Conservation (phyloP, 768 basidiomycete genomes). For the Boletus rex-veris region DNA sequence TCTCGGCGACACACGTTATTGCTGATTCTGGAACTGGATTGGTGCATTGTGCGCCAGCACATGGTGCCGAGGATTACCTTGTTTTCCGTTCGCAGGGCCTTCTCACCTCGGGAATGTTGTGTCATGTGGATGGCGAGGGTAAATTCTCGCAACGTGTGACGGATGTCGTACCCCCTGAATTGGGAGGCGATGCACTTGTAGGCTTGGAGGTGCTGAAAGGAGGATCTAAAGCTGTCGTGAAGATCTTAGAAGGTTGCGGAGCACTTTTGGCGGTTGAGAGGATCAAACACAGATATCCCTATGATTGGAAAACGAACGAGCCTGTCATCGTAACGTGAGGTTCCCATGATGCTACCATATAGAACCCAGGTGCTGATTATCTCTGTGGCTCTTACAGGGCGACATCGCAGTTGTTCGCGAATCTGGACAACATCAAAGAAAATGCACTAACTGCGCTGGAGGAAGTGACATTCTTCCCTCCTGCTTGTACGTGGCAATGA, state of each 20-base stretch:
- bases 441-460: slow-evolving; percentile 66
- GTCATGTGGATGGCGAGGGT: slow-evolving; percentile 80
- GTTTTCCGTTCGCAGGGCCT: slow-evolving; percentile 60
- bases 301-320: slow-evolving; percentile 94
- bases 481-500: slow-evolving; percentile 52
- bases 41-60: slow-evolving; percentile 94
- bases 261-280: slow-evolving; percentile 61
- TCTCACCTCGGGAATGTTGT: slow-evolving; percentile 54
- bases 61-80: slow-evolving; percentile 89
- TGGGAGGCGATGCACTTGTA: slow-evolving; percentile 48
- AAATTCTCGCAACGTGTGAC: slow-evolving; percentile 59
- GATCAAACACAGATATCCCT: slow-evolving; percentile 87
- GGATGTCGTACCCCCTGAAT: slow-evolving; percentile 40
- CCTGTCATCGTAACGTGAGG: slow-evolving; percentile 87
- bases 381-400: slow-evolving; percentile 45
- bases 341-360: background rate
- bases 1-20: slow-evolving; percentile 76
- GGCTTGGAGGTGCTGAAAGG: slow-evolving; percentile 72
- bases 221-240: slow-evolving; percentile 66
- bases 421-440: slow-evolving; percentile 80
- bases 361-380: background rate
- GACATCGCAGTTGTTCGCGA: slow-evolving; percentile 97
- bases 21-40: slow-evolving; percentile 89
- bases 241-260: slow-evolving; percentile 51
- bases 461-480: slow-evolving; percentile 72